These are phyloP conservation scores for Cyclocybe aegerita DNA, from an alignment of 768 basidiomycete genomes.

Conservation along the genomic window DNA sequence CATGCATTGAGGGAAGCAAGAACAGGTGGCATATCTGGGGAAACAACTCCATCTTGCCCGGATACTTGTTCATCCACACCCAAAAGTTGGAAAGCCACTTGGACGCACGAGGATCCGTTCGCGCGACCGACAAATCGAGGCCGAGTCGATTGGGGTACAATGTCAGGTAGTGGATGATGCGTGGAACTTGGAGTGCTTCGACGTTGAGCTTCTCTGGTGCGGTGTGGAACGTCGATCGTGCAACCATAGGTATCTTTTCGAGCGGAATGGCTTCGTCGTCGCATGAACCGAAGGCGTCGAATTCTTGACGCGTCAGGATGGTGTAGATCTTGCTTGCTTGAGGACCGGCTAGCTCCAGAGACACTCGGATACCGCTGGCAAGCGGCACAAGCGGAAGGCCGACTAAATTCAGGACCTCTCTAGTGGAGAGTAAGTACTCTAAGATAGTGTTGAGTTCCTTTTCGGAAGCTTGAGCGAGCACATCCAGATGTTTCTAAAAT, in stretches of 20 bases:
- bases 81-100: constrained; percentile 43
- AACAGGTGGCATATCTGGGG: constrained; percentile 16
- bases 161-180: constrained; percentile 28
- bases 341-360: constrained; percentile 11
- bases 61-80: constrained; percentile 36
- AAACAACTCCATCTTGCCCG: constrained; percentile 18
- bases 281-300: constrained; percentile 22
- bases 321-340: constrained; percentile 10
- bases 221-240: constrained; percentile 20
- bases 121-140: constrained; percentile 19
- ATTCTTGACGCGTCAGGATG: constrained; percentile 29
- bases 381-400: constrained; percentile 37
- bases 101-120: constrained; percentile 15
- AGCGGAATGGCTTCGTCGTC: constrained; percentile 32
- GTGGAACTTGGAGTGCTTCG: constrained; percentile 19
- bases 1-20: constrained; percentile 33
- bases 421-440: constrained; percentile 34
- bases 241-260: constrained; percentile 18
- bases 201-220: constrained; percentile 32
- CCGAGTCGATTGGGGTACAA: constrained; percentile 21
- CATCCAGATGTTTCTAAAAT: constrained; percentile 13
- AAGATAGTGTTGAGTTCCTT: constrained; percentile 16
- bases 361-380: constrained; percentile 17
- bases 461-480: constrained; percentile 6
- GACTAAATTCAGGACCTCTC: constrained; percentile 29